Evolutionary conservation across 768 basidiomycete species (phyloP), one percentile per base, ranked within the genome.

Genomic region (Sarcomyxa edulis): DNA sequence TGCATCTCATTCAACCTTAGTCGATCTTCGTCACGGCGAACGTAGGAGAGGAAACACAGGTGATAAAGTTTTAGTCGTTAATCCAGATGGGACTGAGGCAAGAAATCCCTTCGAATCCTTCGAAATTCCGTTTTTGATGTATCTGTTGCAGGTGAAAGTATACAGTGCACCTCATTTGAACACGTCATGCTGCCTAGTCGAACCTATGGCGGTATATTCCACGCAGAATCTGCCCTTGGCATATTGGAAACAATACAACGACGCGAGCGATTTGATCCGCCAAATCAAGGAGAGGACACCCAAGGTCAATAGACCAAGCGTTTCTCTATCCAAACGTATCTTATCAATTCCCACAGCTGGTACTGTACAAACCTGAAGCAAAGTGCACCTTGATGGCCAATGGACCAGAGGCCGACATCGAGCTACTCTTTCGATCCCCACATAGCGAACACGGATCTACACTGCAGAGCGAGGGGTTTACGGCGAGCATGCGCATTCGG

Each of bases 21-120:
- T 77, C 19, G 76, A 79, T 50, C 71, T 77, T 35, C 68, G 76
- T n/a, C 72, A 75, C 53, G 66, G 68, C 20, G 70, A 76, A 44
- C 64, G 72, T 4, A 58, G 70, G 32, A 65, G 61, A 27, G 69
- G 70, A 5, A 51, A 60, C 20, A 66, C 60, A 43, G 75, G 72
- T 5, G 54, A 64, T 9, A 63, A 73, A 45, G 71, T 77, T 8
- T 48, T 76, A 16, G 40, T 72, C 18, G 55, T 76, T 21, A 59
- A 59, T 48, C 40, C 66, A 16, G 55, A 61, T 32, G 72, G 72
- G 6, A 31, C 35, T 2, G 51, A 61, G 49, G 74, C 71, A 43
- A 15, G 12, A 11, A 31, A 22, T 39, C 19, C n/a, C n/a, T n/a
- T n/a, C n/a, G n/a, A n/a, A n/a, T 33, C 39, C 25, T 35, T 11